Base-by-base conservation (phyloP, 2,329 filamentous ascomycete genomes). In the Penicillium sp. region DNA sequence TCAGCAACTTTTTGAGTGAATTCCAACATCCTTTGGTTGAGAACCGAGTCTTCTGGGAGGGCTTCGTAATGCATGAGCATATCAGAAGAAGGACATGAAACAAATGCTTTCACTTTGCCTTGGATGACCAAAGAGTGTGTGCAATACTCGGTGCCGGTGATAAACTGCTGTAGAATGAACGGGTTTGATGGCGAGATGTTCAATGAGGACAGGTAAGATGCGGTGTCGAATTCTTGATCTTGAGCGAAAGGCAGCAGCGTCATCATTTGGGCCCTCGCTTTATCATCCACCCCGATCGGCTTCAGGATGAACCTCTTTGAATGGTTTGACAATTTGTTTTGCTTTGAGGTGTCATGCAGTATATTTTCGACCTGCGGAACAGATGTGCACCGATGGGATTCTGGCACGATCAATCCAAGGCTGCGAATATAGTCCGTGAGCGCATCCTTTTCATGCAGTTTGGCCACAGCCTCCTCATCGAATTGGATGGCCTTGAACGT, bases 221-320 rank as follows among this genome's bases (percentile, higher is more conserved):
- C 16, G 45, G 45, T 48, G n/a, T n/a, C 16, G 14, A 32, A 13
- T n/a, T 24, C 45, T 22, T 24, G 32, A 27, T 21, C 45, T 24
- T 13, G 32, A 13, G 32, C 4, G 32, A 40, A 27, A 27, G 45
- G 45, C 7, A 48, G 34, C 16, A 48, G 27, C n/a, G 45, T 48
- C 45, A 48, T 48, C 45, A 48, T 48, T 21, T 48, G 45, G 8
- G 16, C 32, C 45, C 45, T 48, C 31, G 45, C 45, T 38, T 14
- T 48, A 24, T 48, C 32, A n/a, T 48, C 45, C 45, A 48, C 32
- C 5, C 45, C 45, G 34, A 48, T 48, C n/a, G 45, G 45, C 29
- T 48, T 48, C 34, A 48, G 16, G 24, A 48, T 48, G 45, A 48
- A 48, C 32, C n/a, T 27, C 29, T 48, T 9, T 24, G 16, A 4